A percentile compares a stretch with the other conserved stretches of the same genome.
phyloP scores from a whole-genome alignment of 2,329 filamentous ascomycete genomes.

The Trichoderma koningiopsis region DNA sequence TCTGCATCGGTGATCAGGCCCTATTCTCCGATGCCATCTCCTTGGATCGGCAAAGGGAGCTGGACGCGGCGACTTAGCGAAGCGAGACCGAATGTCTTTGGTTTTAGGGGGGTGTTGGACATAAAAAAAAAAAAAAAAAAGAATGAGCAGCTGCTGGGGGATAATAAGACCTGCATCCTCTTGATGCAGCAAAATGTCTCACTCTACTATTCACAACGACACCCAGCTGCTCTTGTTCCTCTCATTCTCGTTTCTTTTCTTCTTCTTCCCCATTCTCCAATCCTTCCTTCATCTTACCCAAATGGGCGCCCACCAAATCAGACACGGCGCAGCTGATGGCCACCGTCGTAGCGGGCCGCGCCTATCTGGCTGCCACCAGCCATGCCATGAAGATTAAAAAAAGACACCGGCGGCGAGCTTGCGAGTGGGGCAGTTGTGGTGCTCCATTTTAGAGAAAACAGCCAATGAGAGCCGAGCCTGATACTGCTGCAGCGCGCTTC shows the following conservation, averaged over 20 bases:
- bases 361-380: conserved; percentile 28
- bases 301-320: not conserved
- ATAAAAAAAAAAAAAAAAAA: conserved; percentile 3
- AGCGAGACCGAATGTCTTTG: not conserved
- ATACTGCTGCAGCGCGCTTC: conserved; percentile 26
- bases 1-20: not conserved
- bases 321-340: conserved; percentile 17
- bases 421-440: not conserved
- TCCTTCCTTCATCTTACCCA: not conserved
- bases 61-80: not conserved
- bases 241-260: not conserved
- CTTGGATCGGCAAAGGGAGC: not conserved
- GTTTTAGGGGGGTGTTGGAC: not conserved
- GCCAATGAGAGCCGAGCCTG: not conserved
- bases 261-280: not conserved
- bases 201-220: not conserved
- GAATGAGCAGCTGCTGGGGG: not conserved
- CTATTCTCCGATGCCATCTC: not conserved
- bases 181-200: not conserved
- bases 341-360: conserved; percentile 27
- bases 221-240: not conserved
- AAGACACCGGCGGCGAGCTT: conserved; percentile 5
- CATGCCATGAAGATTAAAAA: conserved; percentile 11
- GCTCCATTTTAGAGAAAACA: not conserved
- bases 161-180: conserved; percentile 5